Base-by-base conservation (phyloP, 2,329 filamentous ascomycete species). In the Hymenoscyphus scutula region DNA sequence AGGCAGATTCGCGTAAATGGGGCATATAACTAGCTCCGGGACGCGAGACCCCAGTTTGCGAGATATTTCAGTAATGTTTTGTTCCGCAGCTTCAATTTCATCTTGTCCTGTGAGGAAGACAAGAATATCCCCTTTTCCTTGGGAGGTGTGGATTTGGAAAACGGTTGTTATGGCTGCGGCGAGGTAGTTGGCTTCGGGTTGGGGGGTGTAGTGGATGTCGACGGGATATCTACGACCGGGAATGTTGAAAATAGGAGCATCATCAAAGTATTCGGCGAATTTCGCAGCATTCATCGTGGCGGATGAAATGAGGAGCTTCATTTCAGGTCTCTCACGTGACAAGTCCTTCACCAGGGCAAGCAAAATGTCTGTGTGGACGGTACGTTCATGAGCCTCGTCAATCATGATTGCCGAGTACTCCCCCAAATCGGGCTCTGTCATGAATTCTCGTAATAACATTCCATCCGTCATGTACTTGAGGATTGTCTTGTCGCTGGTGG, bases 391-490 rank as follows among this genome's bases (percentile, higher is more conserved):
- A 0, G 95, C 95, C 75, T 99, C 95, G 74, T 99, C 95, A 62
- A 99, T 94, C 89, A 99, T 97, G 66, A 99, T 78, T 13, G 89
- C 91, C 5, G 91, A 90, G 70, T 98, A 98, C 17, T 86, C 87
- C 1, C 86, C 84, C 5, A 98, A 79, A 68, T 94, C 88, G 0
- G 94, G 93, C 71, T 96, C 92, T 0, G 91, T 94, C 78, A 97
- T 85, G 67, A 97, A 90, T 74, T 97, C 92, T 73, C 92, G 84
- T 32, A 98, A 80, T 45, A 98, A 80, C 89, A 98, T 96, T 74
- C 95, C 95, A 72, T 99, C 95, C 0, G 95, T 99, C 90, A 96
- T 94, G 77, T 97, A 98, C 76, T 97, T 96, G 60, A 99, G 78
- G 7, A 94, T 81, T 0, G 95, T 98, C 77, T 96, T 96, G 71